Evolutionary conservation across 805 yeast genomes (phyloP).

Genomic region (Ogataea pilisensis): DNA sequence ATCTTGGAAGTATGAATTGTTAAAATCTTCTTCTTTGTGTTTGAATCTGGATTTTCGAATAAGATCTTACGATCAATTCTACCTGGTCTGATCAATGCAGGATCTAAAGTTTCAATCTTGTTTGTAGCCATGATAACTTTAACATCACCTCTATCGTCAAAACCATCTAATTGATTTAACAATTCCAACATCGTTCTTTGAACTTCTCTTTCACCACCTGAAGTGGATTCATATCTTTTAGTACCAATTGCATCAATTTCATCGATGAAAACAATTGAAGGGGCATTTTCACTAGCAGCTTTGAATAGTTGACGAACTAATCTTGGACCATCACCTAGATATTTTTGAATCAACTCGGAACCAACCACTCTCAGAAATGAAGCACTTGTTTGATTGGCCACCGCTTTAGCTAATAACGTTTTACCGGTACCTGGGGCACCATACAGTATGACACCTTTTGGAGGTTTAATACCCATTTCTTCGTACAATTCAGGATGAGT

Average conservation of each 20-base stretch:
- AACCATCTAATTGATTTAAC: slow-evolving; percentile 92
- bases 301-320: slow-evolving; percentile 91
- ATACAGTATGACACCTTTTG: slow-evolving; percentile 93
- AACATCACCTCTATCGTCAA: slow-evolving; percentile 95
- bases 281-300: slow-evolving; percentile 95
- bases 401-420: slow-evolving; percentile 93
- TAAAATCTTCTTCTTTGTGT: slow-evolving; percentile 88
- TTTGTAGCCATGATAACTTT: slow-evolving; percentile 98
- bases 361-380: slow-evolving; percentile 96
- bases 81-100: slow-evolving; percentile 95
- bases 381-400: slow-evolving; percentile 96
- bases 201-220: slow-evolving; percentile 96
- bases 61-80: slow-evolving; percentile 94
- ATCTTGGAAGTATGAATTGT: slow-evolving; percentile 89
- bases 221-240: slow-evolving; percentile 87
- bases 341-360: slow-evolving; percentile 93
- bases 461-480: slow-evolving; percentile 98
- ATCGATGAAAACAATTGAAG: slow-evolving; percentile 96
- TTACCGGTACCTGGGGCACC: slow-evolving; percentile 99
- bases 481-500: slow-evolving; percentile 96
- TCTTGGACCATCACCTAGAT: slow-evolving; percentile 97
- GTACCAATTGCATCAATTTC: slow-evolving; percentile 99
- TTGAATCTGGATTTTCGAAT: slow-evolving; percentile 93
- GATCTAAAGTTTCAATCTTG: slow-evolving; percentile 89
- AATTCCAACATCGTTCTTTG: slow-evolving; percentile 97